Evolutionary conservation across 192 early-diverging fungal species (phyloP).

Genomic region (Jimgerdemannia lactiflua): DNA sequence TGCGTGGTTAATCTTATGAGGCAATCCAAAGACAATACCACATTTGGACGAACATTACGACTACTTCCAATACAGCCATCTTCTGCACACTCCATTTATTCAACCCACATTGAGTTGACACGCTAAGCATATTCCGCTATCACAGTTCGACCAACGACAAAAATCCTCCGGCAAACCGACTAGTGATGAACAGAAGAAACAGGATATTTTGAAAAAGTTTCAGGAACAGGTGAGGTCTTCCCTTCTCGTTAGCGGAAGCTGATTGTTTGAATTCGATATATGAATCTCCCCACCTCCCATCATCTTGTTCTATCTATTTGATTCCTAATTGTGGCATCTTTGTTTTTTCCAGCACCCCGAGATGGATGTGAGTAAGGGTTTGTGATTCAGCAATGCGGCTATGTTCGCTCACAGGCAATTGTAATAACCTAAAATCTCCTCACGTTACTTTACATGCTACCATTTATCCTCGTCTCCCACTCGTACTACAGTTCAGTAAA

Average conservation of each 20-base stretch:
- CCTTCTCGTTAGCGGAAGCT: no score
- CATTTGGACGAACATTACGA: no score
- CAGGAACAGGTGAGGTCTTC: constrained; percentile 37
- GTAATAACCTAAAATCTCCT: not conserved
- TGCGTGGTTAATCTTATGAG: no score
- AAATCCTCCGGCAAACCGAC: constrained; percentile 75
- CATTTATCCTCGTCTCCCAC: no score
- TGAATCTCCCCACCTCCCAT: not conserved
- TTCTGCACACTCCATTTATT: no score
- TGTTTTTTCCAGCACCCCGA: constrained; percentile 67
- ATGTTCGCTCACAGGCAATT: not conserved
- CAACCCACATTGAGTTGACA: no score
- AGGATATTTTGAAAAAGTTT: constrained; percentile 76
- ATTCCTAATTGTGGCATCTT: no score
- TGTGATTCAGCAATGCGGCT: constrained; percentile 1
- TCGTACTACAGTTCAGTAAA: constrained; percentile 11
- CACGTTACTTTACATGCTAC: not conserved
- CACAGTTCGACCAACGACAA: constrained; percentile 87
- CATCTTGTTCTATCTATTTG: not conserved
- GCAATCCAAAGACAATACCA: no score
- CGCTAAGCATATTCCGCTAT: no score
- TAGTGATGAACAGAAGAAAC: constrained; percentile 77
- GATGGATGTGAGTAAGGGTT: constrained; percentile 57
- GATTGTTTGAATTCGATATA: not conserved
- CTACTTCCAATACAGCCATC: no score